Evolutionary conservation across 164 flowering plant genomes (phyloP).

Genomic region (Stephania japonica): DNA sequence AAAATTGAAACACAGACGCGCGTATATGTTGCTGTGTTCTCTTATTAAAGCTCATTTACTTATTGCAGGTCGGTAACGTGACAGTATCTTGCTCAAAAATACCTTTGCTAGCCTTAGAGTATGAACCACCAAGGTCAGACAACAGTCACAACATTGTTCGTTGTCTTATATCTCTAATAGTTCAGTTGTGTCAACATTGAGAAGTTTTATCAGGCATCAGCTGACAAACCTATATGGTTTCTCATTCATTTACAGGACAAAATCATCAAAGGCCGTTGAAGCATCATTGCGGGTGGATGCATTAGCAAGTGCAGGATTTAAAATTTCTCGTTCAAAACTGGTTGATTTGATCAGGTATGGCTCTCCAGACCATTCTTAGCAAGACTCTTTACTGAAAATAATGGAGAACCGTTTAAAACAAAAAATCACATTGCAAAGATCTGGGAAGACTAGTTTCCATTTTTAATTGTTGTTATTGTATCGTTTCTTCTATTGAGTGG

Average conservation of each 20-base stretch:
- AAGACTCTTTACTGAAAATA: too few species aligned
- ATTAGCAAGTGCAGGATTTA: slow-evolving; percentile 91
- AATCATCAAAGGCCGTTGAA: slow-evolving; percentile 39
- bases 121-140: slow-evolving; percentile 77
- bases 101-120: slow-evolving; percentile 77
- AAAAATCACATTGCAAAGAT: not conserved
- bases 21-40: not conserved
- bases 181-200: not conserved
- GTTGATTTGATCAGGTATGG: slow-evolving; percentile 71
- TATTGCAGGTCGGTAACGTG: slow-evolving; percentile 74
- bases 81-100: slow-evolving; percentile 70
- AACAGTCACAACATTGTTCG: not conserved
- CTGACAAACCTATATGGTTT: not conserved
- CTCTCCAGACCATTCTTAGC: not conserved
- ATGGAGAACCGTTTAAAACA: too few species aligned
- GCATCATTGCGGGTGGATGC: slow-evolving; percentile 84
- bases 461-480: not conserved
- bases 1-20: not conserved
- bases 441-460: not conserved
- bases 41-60: not conserved
- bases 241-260: slow-evolving; percentile 48
- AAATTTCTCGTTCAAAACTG: slow-evolving; percentile 83
- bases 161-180: not conserved
- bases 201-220: not conserved
- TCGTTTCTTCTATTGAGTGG: not conserved